A percentile compares a stretch with the other conserved stretches of the same genome.
phyloP scores from a whole-genome alignment of 805 yeast genomes.

The Schizosaccharomyces osmophilus region DNA sequence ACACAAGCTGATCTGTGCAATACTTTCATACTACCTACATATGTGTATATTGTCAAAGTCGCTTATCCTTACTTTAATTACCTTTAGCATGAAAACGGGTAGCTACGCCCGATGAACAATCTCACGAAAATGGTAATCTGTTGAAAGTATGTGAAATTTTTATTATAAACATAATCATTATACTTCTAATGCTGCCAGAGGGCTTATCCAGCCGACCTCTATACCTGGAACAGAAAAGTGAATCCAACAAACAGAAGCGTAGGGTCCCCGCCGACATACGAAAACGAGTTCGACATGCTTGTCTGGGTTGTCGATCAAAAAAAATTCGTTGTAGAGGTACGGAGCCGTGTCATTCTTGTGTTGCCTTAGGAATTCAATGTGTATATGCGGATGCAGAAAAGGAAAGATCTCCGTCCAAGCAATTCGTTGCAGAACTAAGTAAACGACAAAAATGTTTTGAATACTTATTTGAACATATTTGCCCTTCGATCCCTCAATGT shows the following conservation, averaged over 20 bases:
- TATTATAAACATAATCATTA: not conserved
- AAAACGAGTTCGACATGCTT: not conserved
- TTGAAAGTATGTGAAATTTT: not conserved
- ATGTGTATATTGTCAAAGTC: no score
- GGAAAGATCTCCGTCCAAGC: not conserved
- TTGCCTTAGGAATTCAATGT: not conserved
- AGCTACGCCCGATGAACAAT: no score
- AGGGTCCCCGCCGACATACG: not conserved
- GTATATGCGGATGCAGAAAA: not conserved
- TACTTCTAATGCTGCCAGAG: not conserved
- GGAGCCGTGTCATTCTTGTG: conserved; percentile 28
- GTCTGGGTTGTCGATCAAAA: conserved; percentile 14
- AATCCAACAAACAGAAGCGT: not conserved
- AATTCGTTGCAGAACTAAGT: not conserved
- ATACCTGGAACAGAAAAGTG: not conserved
- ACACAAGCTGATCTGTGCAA: no score
- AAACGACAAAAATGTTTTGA: not conserved
- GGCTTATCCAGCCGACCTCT: not conserved
- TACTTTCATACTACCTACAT: no score
- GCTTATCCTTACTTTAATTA: no score
- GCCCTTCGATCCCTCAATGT: not conserved
- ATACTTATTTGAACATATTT: not conserved
- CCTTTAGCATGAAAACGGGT: no score
- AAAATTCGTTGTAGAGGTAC: conserved; percentile 56
- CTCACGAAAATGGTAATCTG: no score